Base-by-base conservation (phyloP, 2,329 filamentous ascomycete species). In the Penicillium olsonii region DNA sequence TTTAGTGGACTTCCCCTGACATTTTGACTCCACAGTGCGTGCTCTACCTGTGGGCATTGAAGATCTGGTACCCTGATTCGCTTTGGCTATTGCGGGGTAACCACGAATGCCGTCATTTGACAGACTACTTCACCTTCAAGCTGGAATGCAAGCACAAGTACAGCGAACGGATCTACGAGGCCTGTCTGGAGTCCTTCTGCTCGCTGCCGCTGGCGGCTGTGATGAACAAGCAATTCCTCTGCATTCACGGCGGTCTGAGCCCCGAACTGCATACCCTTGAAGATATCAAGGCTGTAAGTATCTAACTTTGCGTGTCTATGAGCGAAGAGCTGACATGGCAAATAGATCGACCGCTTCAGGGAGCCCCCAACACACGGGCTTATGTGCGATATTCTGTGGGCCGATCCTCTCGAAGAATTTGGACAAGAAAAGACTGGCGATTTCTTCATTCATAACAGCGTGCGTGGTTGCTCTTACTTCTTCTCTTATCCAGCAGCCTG, bases 121-220 rank as follows among this genome's bases (percentile, higher is more conserved):
- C 94, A 50, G 94, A 99, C 71, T 99, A 99, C 81, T 99, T 99
- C 77, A 99, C 94, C 54, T 99, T 99, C 81, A 97, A 99, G 81
- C 85, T 99, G 50, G 94, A 99, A 74, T 99, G 94, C 82, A 96
- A 96, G 78, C 94, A 99, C 83, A 99, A 99, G 75, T 99, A 99
- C 76, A 96, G 90, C 27, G 94, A 97, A 76, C 83, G 83, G 57
- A 83, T 99, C 52, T 99, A 99, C 71, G 92, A 99, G 67, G 92
- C 94, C 49, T 97, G 94, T 77, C 95, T 96, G 84, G 92, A 99
- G 59, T 95, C 94, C 0, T 99, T 99, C 81, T 99, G 94, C 77
- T 82, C 87, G 57, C 78, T 99, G 56, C 94, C 94, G 24, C 79
- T 99, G 62, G 94, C 94, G 49, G 94, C 94, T 22, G 87, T 99